Base-by-base conservation (phyloP, 805 yeast genomes). In the Monosporozyma unispora region DNA sequence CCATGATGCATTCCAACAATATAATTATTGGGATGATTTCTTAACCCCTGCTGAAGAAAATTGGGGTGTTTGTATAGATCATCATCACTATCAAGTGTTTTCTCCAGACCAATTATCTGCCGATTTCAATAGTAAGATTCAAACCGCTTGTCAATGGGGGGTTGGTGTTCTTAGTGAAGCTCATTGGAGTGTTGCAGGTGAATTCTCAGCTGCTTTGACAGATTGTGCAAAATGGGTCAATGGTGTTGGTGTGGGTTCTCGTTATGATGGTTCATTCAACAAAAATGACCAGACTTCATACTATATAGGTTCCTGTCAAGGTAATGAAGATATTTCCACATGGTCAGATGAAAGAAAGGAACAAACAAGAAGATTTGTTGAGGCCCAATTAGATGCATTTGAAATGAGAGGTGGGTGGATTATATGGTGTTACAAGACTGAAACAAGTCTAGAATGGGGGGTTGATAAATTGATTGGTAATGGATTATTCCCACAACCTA, bases 391-490 rank as follows among this genome's bases (percentile, higher is more conserved):
- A 61, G 96, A 90, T 63, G 87, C 96, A 1, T 82, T 74, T 61
- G 87, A 82, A 59, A 76, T 76, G 58, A 75, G 80, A 51, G 77
- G 74, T 33, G 98, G 98, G 29, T 90, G 96, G 96, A 78, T 87
- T 50, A 84, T 86, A 73, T 90, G 97, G 97, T 79, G 84, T 66
- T 89, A 87, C 84, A 90, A 89, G 74, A 85, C 96, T 25, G 96
- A 90, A 69, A 69, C 68, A 56, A 73, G 87, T 19, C 64, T 83
- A 48, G 96, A 90, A 66, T 90, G 97, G 97, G 96, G 87, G 68
- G 76, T 86, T 71, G 72, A 74, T 58, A 70, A 72, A 54, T 76
- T 90, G 57, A 67, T 77, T 19, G 72, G 66, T 18, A 66, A 76
- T 49, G 82, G 79, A 25, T 62, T 87, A 38, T 82, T 90, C 76